phyloP scores from a whole-genome alignment of 257 asterid species.

The Parsonsia alboflavescens region DNA sequence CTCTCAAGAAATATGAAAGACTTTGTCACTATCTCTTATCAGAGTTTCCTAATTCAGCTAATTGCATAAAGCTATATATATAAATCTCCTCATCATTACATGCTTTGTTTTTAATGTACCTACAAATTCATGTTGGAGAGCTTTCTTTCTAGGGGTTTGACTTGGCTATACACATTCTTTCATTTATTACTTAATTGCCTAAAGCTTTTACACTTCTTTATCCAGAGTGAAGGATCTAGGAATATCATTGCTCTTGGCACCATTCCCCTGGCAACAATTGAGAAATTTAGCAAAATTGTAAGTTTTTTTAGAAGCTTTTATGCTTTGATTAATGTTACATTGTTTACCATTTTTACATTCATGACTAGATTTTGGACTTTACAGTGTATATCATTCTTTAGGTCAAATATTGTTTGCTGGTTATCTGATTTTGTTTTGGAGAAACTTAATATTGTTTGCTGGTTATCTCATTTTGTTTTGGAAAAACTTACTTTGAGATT shows the following conservation, averaged over 20 bases:
- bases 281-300: conserved; percentile 83
- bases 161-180: neutral
- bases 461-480: neutral
- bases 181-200: neutral
- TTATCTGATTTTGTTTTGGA: neutral
- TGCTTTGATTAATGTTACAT: neutral
- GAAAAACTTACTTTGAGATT: neutral
- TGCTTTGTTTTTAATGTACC: too few relatives aligned
- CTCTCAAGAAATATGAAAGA: neutral
- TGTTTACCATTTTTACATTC: neutral
- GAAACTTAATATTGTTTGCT: too few relatives aligned
- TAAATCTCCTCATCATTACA: too few relatives aligned
- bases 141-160: neutral
- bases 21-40: neutral
- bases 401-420: neutral
- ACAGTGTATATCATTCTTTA: neutral
- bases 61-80: neutral
- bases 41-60: neutral
- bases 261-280: conserved; percentile 83
- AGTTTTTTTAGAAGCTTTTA: conserved; percentile 23
- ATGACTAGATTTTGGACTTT: neutral
- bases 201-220: conserved; percentile 6
- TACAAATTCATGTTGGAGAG: neutral
- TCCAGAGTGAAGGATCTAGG: conserved; percentile 90
- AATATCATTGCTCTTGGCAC: conserved; percentile 80